phyloP scores from a whole-genome alignment of 2,329 filamentous ascomycete species.

The Chrysosporium keratinophilum region DNA sequence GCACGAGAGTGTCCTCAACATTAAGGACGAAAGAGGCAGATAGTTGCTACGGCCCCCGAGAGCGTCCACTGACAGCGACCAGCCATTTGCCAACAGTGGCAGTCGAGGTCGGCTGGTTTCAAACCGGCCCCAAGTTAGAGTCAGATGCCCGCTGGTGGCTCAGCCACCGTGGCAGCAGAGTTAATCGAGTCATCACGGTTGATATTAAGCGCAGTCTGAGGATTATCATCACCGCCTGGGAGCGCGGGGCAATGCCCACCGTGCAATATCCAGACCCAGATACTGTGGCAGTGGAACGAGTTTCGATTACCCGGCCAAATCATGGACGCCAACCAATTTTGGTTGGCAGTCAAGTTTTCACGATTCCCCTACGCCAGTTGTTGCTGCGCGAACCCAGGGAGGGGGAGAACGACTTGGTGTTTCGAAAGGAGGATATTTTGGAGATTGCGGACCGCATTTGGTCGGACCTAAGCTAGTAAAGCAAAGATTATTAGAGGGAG shows the following conservation, averaged over 20 bases:
- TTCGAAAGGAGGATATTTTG: background rate
- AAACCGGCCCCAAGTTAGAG: constrained; percentile 2
- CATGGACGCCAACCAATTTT: background rate
- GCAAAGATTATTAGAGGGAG: too few species aligned
- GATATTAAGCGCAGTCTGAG: constrained; percentile 10
- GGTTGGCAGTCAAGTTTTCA: background rate
- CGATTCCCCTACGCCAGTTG: constrained; percentile 3
- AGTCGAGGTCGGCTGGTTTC: constrained; percentile 6
- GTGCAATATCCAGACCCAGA: constrained; percentile 6
- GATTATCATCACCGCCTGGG: constrained; percentile 8
- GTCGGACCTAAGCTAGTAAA: too few species aligned
- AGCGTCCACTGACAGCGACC: background rate
- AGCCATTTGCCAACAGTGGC: constrained; percentile 4
- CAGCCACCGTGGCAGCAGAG: background rate
- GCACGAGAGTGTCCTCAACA: background rate
- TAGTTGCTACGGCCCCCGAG: background rate
- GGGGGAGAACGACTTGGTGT: constrained; percentile 4
- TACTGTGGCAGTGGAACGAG: background rate
- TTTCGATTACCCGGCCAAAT: constrained; percentile 1
- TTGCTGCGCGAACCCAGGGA: constrained; percentile 2
- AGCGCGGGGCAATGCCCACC: background rate
- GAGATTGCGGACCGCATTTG: too few species aligned
- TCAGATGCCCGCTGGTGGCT: constrained; percentile 10
- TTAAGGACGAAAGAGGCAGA: background rate
- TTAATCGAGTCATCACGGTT: constrained; percentile 7